Evolutionary conservation across 768 basidiomycete genomes (phyloP), one percentile per base, ranked within the genome.

Genomic region (Suillus occidentalis): DNA sequence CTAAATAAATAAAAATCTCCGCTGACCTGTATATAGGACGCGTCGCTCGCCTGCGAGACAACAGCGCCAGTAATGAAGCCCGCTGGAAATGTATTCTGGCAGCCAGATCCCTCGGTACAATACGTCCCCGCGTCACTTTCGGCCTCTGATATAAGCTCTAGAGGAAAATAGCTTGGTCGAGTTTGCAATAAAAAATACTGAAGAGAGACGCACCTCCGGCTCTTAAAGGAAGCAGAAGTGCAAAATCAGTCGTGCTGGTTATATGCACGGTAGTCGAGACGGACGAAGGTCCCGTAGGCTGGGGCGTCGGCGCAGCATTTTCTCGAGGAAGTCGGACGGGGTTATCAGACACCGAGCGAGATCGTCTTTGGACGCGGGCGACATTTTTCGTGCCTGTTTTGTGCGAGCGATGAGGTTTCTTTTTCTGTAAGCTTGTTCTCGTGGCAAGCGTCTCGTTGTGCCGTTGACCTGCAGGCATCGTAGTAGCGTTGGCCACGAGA

Each of bases 141-240:
- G 13, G 80, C 77, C 56, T 77, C 74, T 5, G 80, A 80, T 12
- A 82, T 72, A 66, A 77, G 70, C 63, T 82, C 81, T 77, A 58
- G 20, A 9, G 22, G 13, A 20, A 16, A 25, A 53, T 36, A 40
- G 28, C 61, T 40, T 34, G 42, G 22, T 59, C 34, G 10, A 20
- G 31, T 12, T 18, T 67, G 67, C 25, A 18, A 36, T 62, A n/a
- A 63, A 37, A 37, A 16, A 60, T 20, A 9, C 2, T 13, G 25
- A 31, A 22, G 18, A 22, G 16, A 2, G 49, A 60, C 74, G n/a
- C 62, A 81, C 80, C 81, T 22, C 76, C 78, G 1, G 72, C 14
- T 3, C 22, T 68, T 31, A 18, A 56, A 4, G 79, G 81, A 14
- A 81, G 63, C 36, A 81, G 67, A 50, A 82, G 65, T 2, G 77